phyloP scores from a whole-genome alignment of 2,329 filamentous ascomycete genomes.

The Fusarium nurragi region DNA sequence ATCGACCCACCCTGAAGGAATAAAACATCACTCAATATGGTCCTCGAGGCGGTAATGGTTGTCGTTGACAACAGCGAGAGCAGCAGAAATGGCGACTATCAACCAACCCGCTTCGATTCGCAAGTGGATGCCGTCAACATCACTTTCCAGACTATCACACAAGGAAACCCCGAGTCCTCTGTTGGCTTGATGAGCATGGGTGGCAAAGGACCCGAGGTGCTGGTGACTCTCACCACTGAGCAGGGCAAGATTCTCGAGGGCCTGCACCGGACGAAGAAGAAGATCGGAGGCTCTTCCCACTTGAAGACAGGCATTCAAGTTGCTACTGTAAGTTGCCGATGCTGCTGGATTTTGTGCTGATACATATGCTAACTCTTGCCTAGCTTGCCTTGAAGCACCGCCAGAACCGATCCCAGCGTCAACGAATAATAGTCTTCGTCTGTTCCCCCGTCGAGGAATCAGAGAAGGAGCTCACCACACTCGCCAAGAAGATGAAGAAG shows the following conservation, averaged over 20 bases:
- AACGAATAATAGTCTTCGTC: conserved; percentile 96
- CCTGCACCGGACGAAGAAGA: conserved; percentile 85
- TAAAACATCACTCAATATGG: conserved; percentile 74
- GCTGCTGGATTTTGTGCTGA: not conserved
- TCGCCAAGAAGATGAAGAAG: conserved; percentile 99
- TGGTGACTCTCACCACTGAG: conserved; percentile 95
- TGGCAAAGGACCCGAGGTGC: conserved; percentile 94
- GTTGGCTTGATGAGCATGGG: conserved; percentile 99
- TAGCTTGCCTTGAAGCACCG: conserved; percentile 97
- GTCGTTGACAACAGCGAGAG: conserved; percentile 99
- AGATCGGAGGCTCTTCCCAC: conserved; percentile 89
- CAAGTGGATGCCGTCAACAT: conserved; percentile 95
- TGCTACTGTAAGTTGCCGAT: conserved; percentile 75
- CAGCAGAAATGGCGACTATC: conserved; percentile 93
- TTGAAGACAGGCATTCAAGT: conserved; percentile 95
- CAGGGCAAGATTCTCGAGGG: conserved; percentile 95
- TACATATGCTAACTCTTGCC: conserved; percentile 35
- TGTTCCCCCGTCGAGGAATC: conserved; percentile 92
- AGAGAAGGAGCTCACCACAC: conserved; percentile 85
- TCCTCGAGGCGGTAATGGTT: conserved; percentile 99
- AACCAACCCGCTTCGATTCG: conserved; percentile 93
- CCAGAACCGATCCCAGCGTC: conserved; percentile 95
- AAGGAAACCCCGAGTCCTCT: conserved; percentile 94
- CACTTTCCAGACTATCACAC: conserved; percentile 94
- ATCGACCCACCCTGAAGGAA: conserved; percentile 5